Conservation (phyloP, 129 eudicot genomes). For the Deinandra increscens region DNA sequence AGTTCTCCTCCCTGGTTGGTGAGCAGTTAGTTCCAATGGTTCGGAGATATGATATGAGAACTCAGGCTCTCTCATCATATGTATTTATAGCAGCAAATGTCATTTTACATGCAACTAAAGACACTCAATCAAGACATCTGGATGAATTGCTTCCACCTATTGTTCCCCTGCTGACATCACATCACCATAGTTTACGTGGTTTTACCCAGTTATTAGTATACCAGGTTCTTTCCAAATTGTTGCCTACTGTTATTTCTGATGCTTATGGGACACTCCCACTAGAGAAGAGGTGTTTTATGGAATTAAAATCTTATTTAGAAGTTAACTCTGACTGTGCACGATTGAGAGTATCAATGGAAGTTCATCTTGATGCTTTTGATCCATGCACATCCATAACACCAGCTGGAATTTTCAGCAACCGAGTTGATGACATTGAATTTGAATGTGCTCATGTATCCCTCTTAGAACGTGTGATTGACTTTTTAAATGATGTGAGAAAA, state of each 20-base stretch:
- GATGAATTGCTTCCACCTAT: constrained; percentile 85
- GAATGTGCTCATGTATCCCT: constrained; percentile 89
- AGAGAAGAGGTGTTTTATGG: constrained; percentile 79
- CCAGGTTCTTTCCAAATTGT: constrained; percentile 66
- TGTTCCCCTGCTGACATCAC: constrained; percentile 87
- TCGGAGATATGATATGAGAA: constrained; percentile 66
- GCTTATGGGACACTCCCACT: constrained; percentile 39
- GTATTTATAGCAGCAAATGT: constrained; percentile 92
- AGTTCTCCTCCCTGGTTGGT: constrained; percentile 70
- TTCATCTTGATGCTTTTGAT: constrained; percentile 75
- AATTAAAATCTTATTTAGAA: constrained; percentile 61
- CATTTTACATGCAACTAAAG: constrained; percentile 70
- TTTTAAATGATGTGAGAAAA: constrained; percentile 81
- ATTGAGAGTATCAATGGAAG: constrained; percentile 88
- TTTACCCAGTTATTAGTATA: constrained; percentile 88
- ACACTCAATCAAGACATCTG: constrained; percentile 48
- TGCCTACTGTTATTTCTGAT: constrained; percentile 44
- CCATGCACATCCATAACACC: constrained; percentile 68
- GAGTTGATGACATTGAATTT: constrained; percentile 75
- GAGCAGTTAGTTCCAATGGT: constrained; percentile 72
- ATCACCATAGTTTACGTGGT: constrained; percentile 97
- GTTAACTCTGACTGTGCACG: constrained; percentile 75
- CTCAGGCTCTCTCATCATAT: constrained; percentile 97
- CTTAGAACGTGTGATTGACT: constrained; percentile 70
- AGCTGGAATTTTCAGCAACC: constrained; percentile 77